phyloP scores from a whole-genome alignment of 768 basidiomycete genomes.

The Roridomyces roridus region DNA sequence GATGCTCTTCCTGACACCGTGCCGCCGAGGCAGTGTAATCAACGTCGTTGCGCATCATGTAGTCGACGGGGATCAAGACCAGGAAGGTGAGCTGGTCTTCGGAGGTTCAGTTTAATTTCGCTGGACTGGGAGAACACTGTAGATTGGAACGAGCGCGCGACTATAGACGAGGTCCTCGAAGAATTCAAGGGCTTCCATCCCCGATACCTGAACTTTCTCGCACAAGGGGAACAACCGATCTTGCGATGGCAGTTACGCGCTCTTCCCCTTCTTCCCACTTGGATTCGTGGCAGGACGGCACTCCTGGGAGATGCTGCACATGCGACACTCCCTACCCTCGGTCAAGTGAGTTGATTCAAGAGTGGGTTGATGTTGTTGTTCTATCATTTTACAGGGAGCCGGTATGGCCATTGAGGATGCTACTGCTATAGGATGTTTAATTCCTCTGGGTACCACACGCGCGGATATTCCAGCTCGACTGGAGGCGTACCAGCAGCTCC shows the following conservation, averaged over 20 bases:
- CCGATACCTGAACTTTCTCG: slow-evolving; percentile 16
- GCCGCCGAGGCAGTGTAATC: slow-evolving; percentile 2
- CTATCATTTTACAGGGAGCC: slow-evolving; percentile 17
- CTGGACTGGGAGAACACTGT: too few species aligned
- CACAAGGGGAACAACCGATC: slow-evolving; percentile 15
- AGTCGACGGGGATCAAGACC: slow-evolving; percentile 13
- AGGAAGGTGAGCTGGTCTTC: background rate
- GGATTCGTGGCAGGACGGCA: slow-evolving; percentile 12
- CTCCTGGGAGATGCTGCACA: slow-evolving; percentile 26
- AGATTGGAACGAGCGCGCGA: slow-evolving; percentile 11
- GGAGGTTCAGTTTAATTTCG: background rate
- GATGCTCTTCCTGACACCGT: slow-evolving; percentile 10
- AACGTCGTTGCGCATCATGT: slow-evolving; percentile 21
- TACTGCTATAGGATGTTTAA: slow-evolving; percentile 7
- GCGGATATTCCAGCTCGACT: slow-evolving; percentile 13
- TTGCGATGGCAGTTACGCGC: slow-evolving; percentile 14
- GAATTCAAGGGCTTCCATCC: slow-evolving; percentile 16
- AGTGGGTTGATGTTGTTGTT: too few species aligned
- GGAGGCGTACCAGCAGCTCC: slow-evolving; percentile 13
- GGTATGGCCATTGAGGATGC: slow-evolving; percentile 34
- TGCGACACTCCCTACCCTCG: slow-evolving; percentile 30
- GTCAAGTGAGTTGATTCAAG: slow-evolving; percentile 6
- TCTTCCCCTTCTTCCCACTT: slow-evolving; percentile 12
- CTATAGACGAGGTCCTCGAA: slow-evolving; percentile 10
- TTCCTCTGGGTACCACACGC: slow-evolving; percentile 4